Percentiles rank a stretch among this genome's conserved stretches.
Conservation (phyloP, 2,329 filamentous ascomycete genomes). For the Talaromyces albobiverticillius region DNA sequence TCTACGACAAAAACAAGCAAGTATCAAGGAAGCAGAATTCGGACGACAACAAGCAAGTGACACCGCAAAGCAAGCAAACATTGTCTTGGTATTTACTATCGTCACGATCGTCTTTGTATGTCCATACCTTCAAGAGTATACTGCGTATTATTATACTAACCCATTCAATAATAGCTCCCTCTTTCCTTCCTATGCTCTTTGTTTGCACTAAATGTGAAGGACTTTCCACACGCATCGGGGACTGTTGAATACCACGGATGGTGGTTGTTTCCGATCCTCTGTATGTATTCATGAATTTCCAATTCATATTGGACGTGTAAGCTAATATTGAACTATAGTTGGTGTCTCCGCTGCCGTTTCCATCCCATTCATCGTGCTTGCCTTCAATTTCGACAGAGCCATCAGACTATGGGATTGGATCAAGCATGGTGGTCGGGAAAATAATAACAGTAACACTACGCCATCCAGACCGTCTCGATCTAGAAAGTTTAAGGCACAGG, state of each 20-base stretch:
- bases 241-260: constrained; percentile 8
- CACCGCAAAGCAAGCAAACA: constrained; percentile 10
- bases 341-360: constrained; percentile 1
- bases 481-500: too few relatives aligned
- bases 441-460: too few relatives aligned
- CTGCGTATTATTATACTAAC: too few relatives aligned
- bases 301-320: too few relatives aligned
- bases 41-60: constrained; percentile 14
- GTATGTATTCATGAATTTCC: constrained; percentile 8
- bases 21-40: constrained; percentile 17
- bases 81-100: constrained; percentile 20
- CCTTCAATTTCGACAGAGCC: too few relatives aligned
- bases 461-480: too few relatives aligned
- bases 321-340: too few relatives aligned
- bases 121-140: too few relatives aligned
- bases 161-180: constrained; percentile 16
- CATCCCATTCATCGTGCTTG: constrained; percentile 1
- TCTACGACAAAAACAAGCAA: constrained; percentile 21
- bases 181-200: constrained; percentile 20
- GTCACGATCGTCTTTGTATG: constrained; percentile 15
- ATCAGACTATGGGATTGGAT: too few relatives aligned
- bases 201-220: constrained; percentile 17
- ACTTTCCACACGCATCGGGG: constrained; percentile 16
- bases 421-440: too few relatives aligned
- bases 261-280: constrained; percentile 20